These are phyloP conservation scores for Hypomontagnella submonticulosa DNA, from an alignment of 495 filamentous ascomycete species.

Conservation along the genomic window DNA sequence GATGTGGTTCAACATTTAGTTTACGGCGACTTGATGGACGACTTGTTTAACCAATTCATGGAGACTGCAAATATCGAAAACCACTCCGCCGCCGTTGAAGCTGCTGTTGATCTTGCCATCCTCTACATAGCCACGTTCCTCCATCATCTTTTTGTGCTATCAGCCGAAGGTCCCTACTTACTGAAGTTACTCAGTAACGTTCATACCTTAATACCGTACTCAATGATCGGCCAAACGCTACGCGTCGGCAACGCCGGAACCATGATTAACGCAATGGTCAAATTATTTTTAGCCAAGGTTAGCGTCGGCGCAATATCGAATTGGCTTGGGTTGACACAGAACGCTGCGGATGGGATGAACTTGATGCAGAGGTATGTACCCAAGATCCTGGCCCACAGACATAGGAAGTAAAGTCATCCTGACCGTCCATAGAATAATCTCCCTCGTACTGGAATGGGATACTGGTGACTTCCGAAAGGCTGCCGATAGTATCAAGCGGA, in stretches of 20 bases:
- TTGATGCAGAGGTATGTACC: conserved; percentile 67
- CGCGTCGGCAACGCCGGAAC: conserved; percentile 73
- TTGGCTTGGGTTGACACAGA: conserved; percentile 70
- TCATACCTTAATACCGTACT: conserved; percentile 70
- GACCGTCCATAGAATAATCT: conserved; percentile 65
- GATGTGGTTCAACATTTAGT: conserved; percentile 66
- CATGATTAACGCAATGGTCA: conserved; percentile 74
- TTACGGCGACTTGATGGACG: conserved; percentile 67
- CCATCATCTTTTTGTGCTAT: conserved; percentile 70
- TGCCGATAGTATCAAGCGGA: conserved; percentile 63
- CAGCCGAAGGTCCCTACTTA: conserved; percentile 71
- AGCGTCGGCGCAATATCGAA: conserved; percentile 70
- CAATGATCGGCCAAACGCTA: conserved; percentile 68
- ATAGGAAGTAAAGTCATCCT: neutral
- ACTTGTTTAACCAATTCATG: conserved; percentile 64
- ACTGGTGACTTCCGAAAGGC: conserved; percentile 65
- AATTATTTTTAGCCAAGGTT: conserved; percentile 71
- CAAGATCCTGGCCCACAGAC: neutral
- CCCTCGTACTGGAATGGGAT: conserved; percentile 70
- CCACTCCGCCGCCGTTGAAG: conserved; percentile 65
- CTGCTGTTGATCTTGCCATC: conserved; percentile 66
- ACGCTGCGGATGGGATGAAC: conserved; percentile 74
- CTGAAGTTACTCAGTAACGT: conserved; percentile 66
- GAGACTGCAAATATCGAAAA: conserved; percentile 65
- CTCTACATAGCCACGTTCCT: conserved; percentile 71